phyloP scores from a whole-genome alignment of 495 filamentous ascomycete species.

The Podospora pseudopauciseta region DNA sequence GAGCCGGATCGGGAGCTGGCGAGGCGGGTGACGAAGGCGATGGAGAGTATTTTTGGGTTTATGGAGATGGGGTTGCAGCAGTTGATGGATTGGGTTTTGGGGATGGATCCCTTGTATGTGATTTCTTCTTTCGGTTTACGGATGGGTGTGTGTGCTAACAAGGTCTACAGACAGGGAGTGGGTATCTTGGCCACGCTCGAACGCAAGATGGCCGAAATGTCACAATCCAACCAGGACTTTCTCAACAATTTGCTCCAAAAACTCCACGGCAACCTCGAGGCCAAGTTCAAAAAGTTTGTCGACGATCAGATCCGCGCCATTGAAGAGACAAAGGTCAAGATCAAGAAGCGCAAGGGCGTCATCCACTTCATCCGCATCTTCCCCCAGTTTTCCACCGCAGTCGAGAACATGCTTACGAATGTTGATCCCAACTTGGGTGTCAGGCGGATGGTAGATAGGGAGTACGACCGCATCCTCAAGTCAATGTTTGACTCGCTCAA shows the following conservation, averaged over 20 bases:
- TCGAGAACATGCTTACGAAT: conserved; percentile 74
- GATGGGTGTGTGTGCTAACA: not conserved
- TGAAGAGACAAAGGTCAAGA: conserved; percentile 98
- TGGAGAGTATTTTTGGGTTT: conserved; percentile 83
- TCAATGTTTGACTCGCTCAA: conserved; percentile 96
- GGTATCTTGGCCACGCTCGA: conserved; percentile 81
- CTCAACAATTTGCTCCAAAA: conserved; percentile 74
- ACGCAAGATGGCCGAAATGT: conserved; percentile 67
- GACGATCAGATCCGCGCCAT: conserved; percentile 94
- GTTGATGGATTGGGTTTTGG: conserved; percentile 78
- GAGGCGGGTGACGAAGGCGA: conserved; percentile 70
- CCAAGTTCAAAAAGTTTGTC: conserved; percentile 80
- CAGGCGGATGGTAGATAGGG: conserved; percentile 74
- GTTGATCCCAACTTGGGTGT: conserved; percentile 59
- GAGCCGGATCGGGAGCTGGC: conserved; percentile 83
- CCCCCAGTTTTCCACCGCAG: conserved; percentile 72
- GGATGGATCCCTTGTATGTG: conserved; percentile 73
- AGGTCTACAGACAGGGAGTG: conserved; percentile 66
- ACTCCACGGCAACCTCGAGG: conserved; percentile 68
- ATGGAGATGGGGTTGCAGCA: conserved; percentile 74
- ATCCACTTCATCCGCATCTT: conserved; percentile 92
- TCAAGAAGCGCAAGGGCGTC: conserved; percentile 96
- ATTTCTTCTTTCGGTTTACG: not conserved
- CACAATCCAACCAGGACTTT: conserved; percentile 90
- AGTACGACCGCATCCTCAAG: conserved; percentile 84